Evolutionary conservation across 257 asterid species (phyloP).

Genomic region (Fraxinus excelsior): DNA sequence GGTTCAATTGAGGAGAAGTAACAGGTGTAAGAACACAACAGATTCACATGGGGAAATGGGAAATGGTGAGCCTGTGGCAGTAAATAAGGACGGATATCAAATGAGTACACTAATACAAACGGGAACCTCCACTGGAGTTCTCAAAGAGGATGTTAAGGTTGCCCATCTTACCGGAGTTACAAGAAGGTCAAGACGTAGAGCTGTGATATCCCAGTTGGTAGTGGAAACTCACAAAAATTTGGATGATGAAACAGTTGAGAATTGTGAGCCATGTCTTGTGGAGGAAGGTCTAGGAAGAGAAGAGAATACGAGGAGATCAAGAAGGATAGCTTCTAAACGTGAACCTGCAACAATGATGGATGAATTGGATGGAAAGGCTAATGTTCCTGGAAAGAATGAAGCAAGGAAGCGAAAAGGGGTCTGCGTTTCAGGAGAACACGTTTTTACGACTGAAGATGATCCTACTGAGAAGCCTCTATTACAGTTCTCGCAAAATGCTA

Average conservation of each 20-base stretch:
- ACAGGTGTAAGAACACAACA: conserved; percentile 11
- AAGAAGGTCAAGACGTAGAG: conserved; percentile 33
- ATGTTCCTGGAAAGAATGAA: conserved; percentile 23
- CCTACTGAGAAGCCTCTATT: conserved; percentile 15
- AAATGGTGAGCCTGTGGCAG: conserved; percentile 22
- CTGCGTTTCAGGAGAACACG: conserved; percentile 26
- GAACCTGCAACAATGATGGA: conserved; percentile 19
- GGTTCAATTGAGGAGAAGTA: conserved; percentile 35
- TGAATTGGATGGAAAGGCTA: conserved; percentile 25
- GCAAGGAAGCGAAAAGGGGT: conserved; percentile 26
- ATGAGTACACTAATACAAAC: conserved; percentile 22
- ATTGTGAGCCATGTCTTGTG: conserved; percentile 17
- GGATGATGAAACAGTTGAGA: conserved; percentile 14
- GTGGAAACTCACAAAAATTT: conserved; percentile 8
- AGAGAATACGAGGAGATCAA: conserved; percentile 39
- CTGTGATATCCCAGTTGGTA: conserved; percentile 9
- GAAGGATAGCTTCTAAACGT: conserved; percentile 36
- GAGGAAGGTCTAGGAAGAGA: conserved; percentile 22
- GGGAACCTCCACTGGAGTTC: conserved; percentile 22
- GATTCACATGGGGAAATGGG: conserved; percentile 11
- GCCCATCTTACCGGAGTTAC: conserved; percentile 16
- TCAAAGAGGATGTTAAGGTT: conserved; percentile 23
- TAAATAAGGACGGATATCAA: conserved; percentile 11
- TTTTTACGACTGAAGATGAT: conserved; percentile 10
- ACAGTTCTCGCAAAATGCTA: conserved; percentile 24